phyloP scores from a whole-genome alignment of 2,329 filamentous ascomycete species.

The Lecanicillium sp. region DNA sequence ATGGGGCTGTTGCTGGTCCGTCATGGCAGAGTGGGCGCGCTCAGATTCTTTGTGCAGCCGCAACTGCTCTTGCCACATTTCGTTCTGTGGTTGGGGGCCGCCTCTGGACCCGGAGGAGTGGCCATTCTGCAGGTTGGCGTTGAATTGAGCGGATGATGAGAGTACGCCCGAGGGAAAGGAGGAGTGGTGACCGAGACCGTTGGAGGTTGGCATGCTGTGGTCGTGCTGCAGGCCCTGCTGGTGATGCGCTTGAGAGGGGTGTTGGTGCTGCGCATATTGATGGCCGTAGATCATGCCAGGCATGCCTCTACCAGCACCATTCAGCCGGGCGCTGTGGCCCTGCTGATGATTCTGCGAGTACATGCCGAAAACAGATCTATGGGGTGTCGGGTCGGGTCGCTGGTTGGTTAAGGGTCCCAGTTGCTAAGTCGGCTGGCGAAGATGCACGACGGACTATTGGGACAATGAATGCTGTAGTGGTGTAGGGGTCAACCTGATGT shows the following conservation, averaged over 20 bases:
- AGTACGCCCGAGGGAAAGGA: conserved; percentile 40
- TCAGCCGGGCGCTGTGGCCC: conserved; percentile 70
- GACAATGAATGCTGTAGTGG: conserved; percentile 3
- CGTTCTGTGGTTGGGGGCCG: conserved; percentile 48
- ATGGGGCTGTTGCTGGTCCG: conserved; percentile 57
- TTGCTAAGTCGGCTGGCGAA: conserved; percentile 19
- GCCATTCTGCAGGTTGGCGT: conserved; percentile 51
- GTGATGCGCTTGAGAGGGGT: conserved; percentile 60
- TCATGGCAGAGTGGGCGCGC: conserved; percentile 66
- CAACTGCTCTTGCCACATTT: conserved; percentile 86
- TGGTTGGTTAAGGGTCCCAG: background rate
- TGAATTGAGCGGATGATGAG: conserved; percentile 57
- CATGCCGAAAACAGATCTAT: conserved; percentile 45
- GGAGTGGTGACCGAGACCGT: conserved; percentile 44
- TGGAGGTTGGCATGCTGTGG: conserved; percentile 47
- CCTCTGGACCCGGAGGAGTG: conserved; percentile 43
- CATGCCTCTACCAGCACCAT: conserved; percentile 51
- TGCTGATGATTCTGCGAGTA: conserved; percentile 68
- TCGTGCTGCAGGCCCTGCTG: conserved; percentile 56
- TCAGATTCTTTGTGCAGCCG: conserved; percentile 72
- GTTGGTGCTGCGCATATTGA: conserved; percentile 54
- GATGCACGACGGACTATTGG: conserved; percentile 18
- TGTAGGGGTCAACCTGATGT: conserved; percentile 15
- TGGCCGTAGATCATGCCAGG: conserved; percentile 64
- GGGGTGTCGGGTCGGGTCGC: conserved; percentile 1